phyloP scores from a whole-genome alignment of 2,329 filamentous ascomycete species.

The Stromatinia cepivora region DNA sequence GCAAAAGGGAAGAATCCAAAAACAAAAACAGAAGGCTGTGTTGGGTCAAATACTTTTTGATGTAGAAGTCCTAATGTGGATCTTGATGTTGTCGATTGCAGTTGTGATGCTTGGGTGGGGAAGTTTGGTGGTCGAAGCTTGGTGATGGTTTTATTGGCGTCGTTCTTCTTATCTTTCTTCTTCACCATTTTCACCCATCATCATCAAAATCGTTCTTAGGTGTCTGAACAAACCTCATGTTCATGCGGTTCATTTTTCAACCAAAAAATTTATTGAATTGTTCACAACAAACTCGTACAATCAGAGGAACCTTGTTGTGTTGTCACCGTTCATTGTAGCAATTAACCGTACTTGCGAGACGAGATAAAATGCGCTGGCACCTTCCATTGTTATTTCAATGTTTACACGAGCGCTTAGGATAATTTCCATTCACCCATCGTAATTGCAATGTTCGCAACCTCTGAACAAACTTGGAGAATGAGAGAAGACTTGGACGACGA shows the following conservation, averaged over 20 bases:
- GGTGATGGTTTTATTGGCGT: background rate
- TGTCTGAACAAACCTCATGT: background rate
- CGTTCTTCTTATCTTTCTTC: conserved; percentile 5
- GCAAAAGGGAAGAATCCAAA: background rate
- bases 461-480: background rate
- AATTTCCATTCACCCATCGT: background rate
- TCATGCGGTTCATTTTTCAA: background rate
- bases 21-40: background rate
- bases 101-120: background rate
- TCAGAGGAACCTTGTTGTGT: background rate
- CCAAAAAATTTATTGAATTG: background rate
- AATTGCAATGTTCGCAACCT: background rate
- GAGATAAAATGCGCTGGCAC: conserved; percentile 14
- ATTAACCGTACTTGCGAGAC: conserved; percentile 1
- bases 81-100: conserved; percentile 10
- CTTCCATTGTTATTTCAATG: background rate
- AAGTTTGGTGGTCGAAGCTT: conserved; percentile 9
- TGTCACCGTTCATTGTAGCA: background rate
- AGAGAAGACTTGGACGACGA: background rate
- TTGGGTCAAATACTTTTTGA: conserved; percentile 10
- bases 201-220: background rate
- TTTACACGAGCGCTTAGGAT: background rate
- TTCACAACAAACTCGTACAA: background rate
- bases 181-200: conserved; percentile 7
- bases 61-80: conserved; percentile 20